A percentile compares a stretch with the other conserved stretches of the same genome.
phyloP scores from a whole-genome alignment of 148 eudicot species.

The Beta vulgaris region DNA sequence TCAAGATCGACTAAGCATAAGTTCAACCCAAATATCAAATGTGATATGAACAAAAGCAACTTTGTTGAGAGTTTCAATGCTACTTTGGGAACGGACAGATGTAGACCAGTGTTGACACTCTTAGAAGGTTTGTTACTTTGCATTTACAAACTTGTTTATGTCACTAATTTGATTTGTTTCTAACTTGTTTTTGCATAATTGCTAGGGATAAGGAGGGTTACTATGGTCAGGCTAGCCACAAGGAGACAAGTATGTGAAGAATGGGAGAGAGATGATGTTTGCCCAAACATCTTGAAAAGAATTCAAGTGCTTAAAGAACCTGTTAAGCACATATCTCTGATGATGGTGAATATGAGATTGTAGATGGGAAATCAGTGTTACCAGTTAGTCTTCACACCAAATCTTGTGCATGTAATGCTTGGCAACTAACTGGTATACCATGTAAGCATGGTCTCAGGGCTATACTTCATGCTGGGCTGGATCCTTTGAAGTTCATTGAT shows the following conservation, averaged over 20 bases:
- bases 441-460: neutral
- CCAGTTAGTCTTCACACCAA: too few relatives aligned
- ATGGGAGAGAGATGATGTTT: neutral
- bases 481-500: neutral
- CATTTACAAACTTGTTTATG: neutral
- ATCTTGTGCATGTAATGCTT: neutral
- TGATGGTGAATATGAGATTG: neutral
- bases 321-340: neutral
- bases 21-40: neutral
- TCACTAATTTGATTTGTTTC: neutral
- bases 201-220: neutral
- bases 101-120: too few relatives aligned
- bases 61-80: too few relatives aligned
- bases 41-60: too few relatives aligned
- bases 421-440: too few relatives aligned
- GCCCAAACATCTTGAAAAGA: neutral
- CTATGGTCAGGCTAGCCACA: too few relatives aligned
- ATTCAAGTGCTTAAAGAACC: neutral
- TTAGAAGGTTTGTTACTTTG: neutral
- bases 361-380: too few relatives aligned
- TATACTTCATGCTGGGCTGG: neutral
- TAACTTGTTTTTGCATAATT: too few relatives aligned
- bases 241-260: neutral
- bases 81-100: too few relatives aligned
- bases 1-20: neutral